Evolutionary conservation across 352 stramenopile species (phyloP), one percentile per base, ranked within the genome.

Genomic region (Pythium utonaiense): DNA sequence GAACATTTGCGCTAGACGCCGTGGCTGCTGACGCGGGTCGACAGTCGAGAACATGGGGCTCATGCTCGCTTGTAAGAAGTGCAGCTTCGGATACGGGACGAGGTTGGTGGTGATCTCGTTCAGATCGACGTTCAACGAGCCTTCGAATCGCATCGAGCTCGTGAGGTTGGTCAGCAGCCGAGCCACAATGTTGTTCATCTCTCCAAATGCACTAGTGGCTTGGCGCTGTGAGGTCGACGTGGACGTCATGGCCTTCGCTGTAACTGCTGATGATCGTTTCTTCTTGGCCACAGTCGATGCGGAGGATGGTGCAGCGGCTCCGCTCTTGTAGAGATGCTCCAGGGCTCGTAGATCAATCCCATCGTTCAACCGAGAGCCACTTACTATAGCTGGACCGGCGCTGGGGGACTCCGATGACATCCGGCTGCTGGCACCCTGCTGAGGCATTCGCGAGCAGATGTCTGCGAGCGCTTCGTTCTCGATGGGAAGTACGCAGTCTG

Each of bases 61-160:
- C 67, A 91, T 84, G 45, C 83, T 93, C 12, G 83, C 85, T 36
- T 99, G 80, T 70, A 99, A 89, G 74, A 99, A 99, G 70, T 99
- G 96, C 53, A 99, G 97, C 61, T 97, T 96, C 22, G 97, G 97
- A 71, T 98, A 99, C 31, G 97, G 97, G 38, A 99, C 97, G 71
- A 99, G 84, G 80, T 99, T 99, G 62, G 96, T 99, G 72, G 98
- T 97, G 83, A 99, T 99, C 79, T 99, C 96, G 62, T 96, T 99
- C 55, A 99, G 80, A 86, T 99, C 97, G 47, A 99, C 96, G 73
- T 99, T 99, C 47, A 99, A 74, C 27, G 93, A 95, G 50, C 97
- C 97, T 74, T 99, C 93, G 73, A 99, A 99, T 63, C 97, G 95
- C 71, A 99, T 97, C 10, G 93, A 99, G 53, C 96, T 97, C n/a